Evolutionary conservation across 331 rosid genomes (phyloP).

Genomic region (Acacia pycnantha): DNA sequence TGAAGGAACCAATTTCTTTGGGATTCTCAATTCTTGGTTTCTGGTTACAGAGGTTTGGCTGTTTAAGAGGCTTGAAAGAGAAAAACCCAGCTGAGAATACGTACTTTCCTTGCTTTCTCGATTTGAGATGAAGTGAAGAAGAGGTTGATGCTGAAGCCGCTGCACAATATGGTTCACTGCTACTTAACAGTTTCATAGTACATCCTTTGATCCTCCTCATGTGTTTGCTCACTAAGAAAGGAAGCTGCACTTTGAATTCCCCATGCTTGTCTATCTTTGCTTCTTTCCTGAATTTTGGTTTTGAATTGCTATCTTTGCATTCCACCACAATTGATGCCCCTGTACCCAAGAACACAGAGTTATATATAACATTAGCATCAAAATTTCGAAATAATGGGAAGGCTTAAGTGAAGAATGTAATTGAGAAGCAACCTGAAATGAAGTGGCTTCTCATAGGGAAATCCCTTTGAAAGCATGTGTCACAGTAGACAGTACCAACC

Average conservation of each 20-base stretch:
- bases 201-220: conserved; percentile 67
- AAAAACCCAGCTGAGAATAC: conserved; percentile 89
- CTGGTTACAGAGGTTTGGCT: conserved; percentile 61
- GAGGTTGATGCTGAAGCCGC: conserved; percentile 65
- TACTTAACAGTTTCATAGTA: conserved; percentile 57
- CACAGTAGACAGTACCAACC: conserved; percentile 79
- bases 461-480: conserved; percentile 69
- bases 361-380: conserved; percentile 2
- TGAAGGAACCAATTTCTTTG: conserved; percentile 22
- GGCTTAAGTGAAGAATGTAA: not conserved
- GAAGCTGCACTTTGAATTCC: conserved; percentile 61
- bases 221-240: conserved; percentile 71
- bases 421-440: conserved; percentile 40
- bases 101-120: conserved; percentile 55
- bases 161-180: conserved; percentile 83
- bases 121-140: conserved; percentile 57
- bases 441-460: conserved; percentile 57
- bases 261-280: conserved; percentile 68
- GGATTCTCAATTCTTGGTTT: conserved; percentile 44
- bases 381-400: not conserved
- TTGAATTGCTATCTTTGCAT: conserved; percentile 61
- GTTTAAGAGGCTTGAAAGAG: conserved; percentile 82
- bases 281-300: conserved; percentile 49
- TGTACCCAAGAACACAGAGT: conserved; percentile 30
- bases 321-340: conserved; percentile 85